Evolutionary conservation across 495 filamentous ascomycete genomes (phyloP), one percentile per base, ranked within the genome.

Genomic region (Poronia punctata): DNA sequence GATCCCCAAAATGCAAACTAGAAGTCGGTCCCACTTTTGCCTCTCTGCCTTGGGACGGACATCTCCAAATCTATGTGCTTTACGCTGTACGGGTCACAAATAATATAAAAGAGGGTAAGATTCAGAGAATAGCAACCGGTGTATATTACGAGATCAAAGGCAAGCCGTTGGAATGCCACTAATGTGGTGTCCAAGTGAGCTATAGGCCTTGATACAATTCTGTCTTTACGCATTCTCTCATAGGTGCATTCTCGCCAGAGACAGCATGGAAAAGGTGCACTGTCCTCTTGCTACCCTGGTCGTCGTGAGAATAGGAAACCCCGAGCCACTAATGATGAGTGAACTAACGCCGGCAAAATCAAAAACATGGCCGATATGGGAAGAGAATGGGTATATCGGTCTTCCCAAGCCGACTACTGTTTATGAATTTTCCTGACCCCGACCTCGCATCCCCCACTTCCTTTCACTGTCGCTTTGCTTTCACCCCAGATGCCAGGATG

Each of bases 251-350:
- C 18, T 46, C 15, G 30, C 24, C 24, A n/a, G 7, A 7, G 7
- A 24, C 43, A 38, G 29, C n/a, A n/a, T n/a, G 20, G 25, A 40
- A 16, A 28, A 16, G 23, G 20, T 4, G 12, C 37, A 33, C 27
- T 34, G 7, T n/a, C 24, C 7, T 27, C 32, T 15, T 28, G 20
- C 38, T 26, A 39, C 36, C 27, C 43, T 27, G 33, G 35, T 34
- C 29, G 35, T 11, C 19, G 15, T 23, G 25, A 16, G 29, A 33
- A 30, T 21, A 20, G n/a, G 19, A 43, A 40, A 43, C 45, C 19
- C 42, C 45, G 35, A 49, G 39, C 52, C 52, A 43, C n/a, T 49
- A 48, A 52, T 45, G 49, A 59, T 48, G 43, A 48, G 41, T 46
- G 39, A 55, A 46, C 33, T 35, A 33, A 51, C 49, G 46, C 40